Base-by-base conservation (phyloP, 768 basidiomycete species). In the Terana coerulea region DNA sequence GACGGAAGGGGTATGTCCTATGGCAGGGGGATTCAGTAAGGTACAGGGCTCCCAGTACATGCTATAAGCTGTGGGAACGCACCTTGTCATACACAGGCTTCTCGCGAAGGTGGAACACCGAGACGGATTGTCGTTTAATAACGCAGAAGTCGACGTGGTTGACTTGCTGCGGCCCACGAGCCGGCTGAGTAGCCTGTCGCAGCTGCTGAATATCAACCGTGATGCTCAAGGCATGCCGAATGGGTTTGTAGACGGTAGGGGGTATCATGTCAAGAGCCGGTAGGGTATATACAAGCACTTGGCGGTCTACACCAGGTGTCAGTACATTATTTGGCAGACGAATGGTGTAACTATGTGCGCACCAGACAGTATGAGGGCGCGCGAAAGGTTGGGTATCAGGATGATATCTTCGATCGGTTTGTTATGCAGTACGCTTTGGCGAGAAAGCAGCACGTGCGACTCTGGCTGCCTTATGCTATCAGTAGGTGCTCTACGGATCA, bases 321-420 rank as follows among this genome's bases (percentile, higher is more conserved):
- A 7, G 26, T 15, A 37, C 17, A 40, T 37, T 24, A 15, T 26
- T 24, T 34, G 33, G 30, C 25, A 36, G 26, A 51, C 55, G 53
- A 58, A 41, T 29, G 8, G 33, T 3, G 34, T 22, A 50, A 41
- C 30, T 14, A 35, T 14, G 35, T 10, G 14, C 72, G 53, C 67
- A 86, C 92, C 90, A 34, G 88, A 88, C 41, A 89, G 72, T 17
- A 98, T 76, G 30, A 95, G 72, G 2, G 79, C 81, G 34, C 86
- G 83, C 26, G 81, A 81, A 10, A 95, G 79, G 58, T 80, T 83
- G 1, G 91, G 88, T 9, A 91, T 67, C 19, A 95, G 72, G 14
- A 86, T 80, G 47, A 98, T 87, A 53, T 88, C 84, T 47, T 91
- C 89, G 14, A 95, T 74, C 2, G 89, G 71, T 60, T 87, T 87